phyloP scores from a whole-genome alignment of 2,329 filamentous ascomycete genomes.

The Plectosphaerella plurivora region DNA sequence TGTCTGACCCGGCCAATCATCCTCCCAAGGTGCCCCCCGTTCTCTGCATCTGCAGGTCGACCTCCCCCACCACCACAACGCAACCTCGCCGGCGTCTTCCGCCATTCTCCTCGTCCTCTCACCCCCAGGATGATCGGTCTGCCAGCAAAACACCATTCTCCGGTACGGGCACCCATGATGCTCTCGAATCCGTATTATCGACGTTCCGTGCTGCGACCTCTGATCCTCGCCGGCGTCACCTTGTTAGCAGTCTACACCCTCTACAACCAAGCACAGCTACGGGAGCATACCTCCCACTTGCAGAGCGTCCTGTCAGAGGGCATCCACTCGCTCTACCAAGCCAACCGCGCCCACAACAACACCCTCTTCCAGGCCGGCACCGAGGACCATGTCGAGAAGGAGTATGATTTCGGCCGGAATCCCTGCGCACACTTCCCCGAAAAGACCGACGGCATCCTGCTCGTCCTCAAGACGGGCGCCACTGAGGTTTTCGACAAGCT shows the following conservation, averaged over 20 bases:
- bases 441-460: constrained; percentile 35
- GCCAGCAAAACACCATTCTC: constrained; percentile 1
- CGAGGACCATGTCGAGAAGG: constrained; percentile 24
- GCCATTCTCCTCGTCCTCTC: neutral
- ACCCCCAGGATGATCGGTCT: neutral
- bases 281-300: neutral
- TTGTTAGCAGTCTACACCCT: neutral
- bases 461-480: constrained; percentile 57
- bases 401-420: constrained; percentile 27
- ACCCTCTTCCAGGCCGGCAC: constrained; percentile 31
- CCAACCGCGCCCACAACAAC: constrained; percentile 27
- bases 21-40: neutral
- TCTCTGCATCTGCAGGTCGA: neutral
- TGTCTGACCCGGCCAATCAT: too few species aligned
- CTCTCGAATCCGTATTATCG: constrained; percentile 2
- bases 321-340: neutral
- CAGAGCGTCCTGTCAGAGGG: constrained; percentile 1
- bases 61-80: neutral
- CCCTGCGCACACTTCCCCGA: constrained; percentile 35
- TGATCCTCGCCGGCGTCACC: constrained; percentile 1
- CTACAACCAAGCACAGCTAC: constrained; percentile 1
- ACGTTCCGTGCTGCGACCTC: neutral
- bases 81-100: neutral
- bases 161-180: neutral
- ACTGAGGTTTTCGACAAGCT: constrained; percentile 50